Evolutionary conservation across 169 alveolate genomes (phyloP).

Genomic region (Cryptosporidium canis): DNA sequence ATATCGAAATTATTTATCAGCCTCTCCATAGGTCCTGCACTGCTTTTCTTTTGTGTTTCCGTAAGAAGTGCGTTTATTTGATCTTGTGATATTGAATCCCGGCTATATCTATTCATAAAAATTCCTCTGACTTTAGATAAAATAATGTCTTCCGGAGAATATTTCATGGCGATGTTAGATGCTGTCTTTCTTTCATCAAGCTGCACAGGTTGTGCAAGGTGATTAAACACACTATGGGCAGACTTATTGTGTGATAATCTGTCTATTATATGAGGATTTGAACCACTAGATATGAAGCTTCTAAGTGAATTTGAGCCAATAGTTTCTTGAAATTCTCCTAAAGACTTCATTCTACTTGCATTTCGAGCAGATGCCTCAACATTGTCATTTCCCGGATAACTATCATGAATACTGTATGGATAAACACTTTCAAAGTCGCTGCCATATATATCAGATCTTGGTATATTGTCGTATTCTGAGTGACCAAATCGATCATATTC

Average conservation of each 20-base stretch:
- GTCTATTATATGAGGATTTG: neutral
- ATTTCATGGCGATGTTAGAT: constrained; percentile 56
- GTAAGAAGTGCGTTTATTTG: neutral
- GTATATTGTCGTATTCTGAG: neutral
- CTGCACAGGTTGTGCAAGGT: neutral
- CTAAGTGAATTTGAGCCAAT: neutral
- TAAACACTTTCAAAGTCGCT: neutral
- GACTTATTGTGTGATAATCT: neutral
- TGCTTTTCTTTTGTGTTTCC: neutral
- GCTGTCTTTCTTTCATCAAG: constrained; percentile 29
- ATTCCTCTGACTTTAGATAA: constrained; percentile 61
- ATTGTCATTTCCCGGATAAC: neutral
- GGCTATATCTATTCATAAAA: constrained; percentile 47
- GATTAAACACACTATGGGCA: neutral
- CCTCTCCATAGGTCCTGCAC: neutral
- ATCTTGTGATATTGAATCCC: constrained; percentile 23
- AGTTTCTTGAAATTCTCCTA: neutral
- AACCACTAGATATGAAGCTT: neutral
- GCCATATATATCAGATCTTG: neutral
- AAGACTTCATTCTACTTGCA: neutral
- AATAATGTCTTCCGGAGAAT: constrained; percentile 60
- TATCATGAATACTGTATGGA: neutral
- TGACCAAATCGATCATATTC: neutral
- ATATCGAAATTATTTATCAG: constrained; percentile 5
- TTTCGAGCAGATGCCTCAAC: neutral